Evolutionary conservation across 257 asterid genomes (phyloP), one percentile per base, ranked within the genome.

Genomic region (Petunia axillaris): DNA sequence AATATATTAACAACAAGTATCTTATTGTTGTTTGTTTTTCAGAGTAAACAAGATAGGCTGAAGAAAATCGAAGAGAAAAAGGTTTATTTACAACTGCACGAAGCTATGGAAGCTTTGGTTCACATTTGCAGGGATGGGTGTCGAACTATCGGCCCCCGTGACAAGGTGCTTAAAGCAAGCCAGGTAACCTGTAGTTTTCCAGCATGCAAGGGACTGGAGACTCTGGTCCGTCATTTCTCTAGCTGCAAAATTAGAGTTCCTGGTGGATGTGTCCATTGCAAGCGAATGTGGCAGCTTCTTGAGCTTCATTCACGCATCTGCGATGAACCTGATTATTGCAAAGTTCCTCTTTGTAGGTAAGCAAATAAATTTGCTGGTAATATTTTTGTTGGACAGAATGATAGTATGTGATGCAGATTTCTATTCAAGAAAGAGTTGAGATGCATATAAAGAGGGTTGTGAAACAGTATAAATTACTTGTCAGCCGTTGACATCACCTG

Each of bases 221-320:
- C 91, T 63, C 85, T 93, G 52, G 89, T 93, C 46, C 95, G 98
- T 2, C 99, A 93, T 84, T 95, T 95, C 89, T 88, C 87, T 0
- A 76, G 80, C 70, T 95, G 99, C 75, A 90, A 79, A 85, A 87
- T 85, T 25, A 85, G 90, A 89, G 99, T 92, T 25, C 98, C 93
- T 1, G 98, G 98, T 1, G 97, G 99, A 66, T 95, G 99, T 65
- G 84, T 85, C 5, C 99, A 88, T 8, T 95, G 99, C 53, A 93
- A 92, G 89, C 89, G 98, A 62, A 92, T 93, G 94, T 95, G 99
- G 99, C 99, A 95, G 85, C 93, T 95, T 60, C 91, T 95, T 4
- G 95, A 92, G 81, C 90, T 95, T 10, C 99, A 95, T 64, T 93
- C 99, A 6, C 87, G 92, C 44, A 91, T 90, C 88, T 95, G 99